These are phyloP conservation scores for Aspergillus sp. DNA, from an alignment of 2,329 filamentous ascomycete genomes.

Conservation along the genomic window DNA sequence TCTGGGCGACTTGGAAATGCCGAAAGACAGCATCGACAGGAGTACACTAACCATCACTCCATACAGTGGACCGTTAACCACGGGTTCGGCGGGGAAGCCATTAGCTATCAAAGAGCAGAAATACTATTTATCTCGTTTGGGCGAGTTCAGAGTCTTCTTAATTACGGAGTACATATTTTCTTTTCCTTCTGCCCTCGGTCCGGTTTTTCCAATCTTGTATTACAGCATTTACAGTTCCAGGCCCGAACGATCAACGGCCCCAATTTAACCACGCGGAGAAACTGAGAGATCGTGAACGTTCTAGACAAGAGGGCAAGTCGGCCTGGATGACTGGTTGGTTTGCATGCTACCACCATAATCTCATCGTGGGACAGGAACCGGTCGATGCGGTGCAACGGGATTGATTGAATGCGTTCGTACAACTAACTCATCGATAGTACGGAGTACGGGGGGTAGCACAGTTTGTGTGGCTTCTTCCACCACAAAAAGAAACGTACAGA, in stretches of 20 bases:
- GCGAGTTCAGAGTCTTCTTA: neutral
- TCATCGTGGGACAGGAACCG: neutral
- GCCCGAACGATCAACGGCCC: constrained; percentile 11
- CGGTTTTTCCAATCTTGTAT: neutral
- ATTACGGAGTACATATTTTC: too few relatives aligned
- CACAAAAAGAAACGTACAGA: neutral
- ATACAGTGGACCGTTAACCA: neutral
- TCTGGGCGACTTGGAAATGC: too few relatives aligned
- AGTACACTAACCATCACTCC: neutral
- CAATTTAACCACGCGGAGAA: constrained; percentile 7
- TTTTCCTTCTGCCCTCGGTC: too few relatives aligned
- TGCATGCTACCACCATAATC: too few relatives aligned
- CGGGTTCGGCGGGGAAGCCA: neutral
- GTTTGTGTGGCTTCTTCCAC: too few relatives aligned
- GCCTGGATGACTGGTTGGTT: too few relatives aligned
- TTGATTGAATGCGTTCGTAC: neutral
- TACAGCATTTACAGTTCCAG: constrained; percentile 5
- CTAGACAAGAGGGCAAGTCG: neutral
- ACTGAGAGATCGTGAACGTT: neutral
- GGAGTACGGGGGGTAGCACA: too few relatives aligned
- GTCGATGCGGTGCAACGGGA: neutral
- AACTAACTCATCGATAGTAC: too few relatives aligned
- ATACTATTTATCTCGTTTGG: neutral
- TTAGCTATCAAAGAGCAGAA: neutral
- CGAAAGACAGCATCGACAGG: too few relatives aligned